Evolutionary conservation across 371 early-diverging fungal genomes (phyloP).

Genomic region (Paraphysoderma sedebokerense): DNA sequence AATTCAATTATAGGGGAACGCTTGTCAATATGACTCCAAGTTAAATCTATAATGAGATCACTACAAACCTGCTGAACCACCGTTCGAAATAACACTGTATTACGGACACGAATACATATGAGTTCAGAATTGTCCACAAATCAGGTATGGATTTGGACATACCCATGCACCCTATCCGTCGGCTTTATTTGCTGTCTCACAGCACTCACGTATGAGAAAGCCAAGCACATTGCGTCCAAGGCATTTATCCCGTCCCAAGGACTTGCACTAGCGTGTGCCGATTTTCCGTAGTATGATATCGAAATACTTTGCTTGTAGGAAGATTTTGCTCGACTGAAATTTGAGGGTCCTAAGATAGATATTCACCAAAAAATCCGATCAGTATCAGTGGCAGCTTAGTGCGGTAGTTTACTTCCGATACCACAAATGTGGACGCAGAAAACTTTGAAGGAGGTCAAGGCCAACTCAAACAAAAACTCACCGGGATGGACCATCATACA

Average conservation of each 20-base stretch:
- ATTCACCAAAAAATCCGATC: no score
- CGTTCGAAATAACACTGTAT: no score
- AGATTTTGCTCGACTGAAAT: not conserved
- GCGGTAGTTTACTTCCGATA: no score
- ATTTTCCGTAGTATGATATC: constrained; percentile 38
- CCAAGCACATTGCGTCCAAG: constrained; percentile 42
- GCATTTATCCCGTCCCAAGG: constrained; percentile 66
- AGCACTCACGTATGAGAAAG: constrained; percentile 36
- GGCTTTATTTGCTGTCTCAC: constrained; percentile 53
- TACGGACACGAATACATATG: no score
- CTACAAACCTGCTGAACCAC: not conserved
- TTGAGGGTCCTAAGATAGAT: no score
- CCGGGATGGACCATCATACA: constrained; percentile 66
- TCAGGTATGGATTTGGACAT: no score
- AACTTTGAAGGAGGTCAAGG: no score
- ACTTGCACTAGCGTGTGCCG: constrained; percentile 40
- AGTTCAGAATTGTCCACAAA: no score
- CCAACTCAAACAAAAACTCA: no score
- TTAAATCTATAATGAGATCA: not conserved
- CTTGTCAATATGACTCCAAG: constrained; percentile 32
- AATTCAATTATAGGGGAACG: no score
- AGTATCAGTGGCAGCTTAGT: no score
- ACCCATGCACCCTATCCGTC: constrained; percentile 40
- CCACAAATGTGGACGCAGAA: no score
- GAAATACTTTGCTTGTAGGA: constrained; percentile 22